Evolutionary conservation across 495 filamentous ascomycete genomes (phyloP).

Genomic region (Aspergillus nidulans): DNA sequence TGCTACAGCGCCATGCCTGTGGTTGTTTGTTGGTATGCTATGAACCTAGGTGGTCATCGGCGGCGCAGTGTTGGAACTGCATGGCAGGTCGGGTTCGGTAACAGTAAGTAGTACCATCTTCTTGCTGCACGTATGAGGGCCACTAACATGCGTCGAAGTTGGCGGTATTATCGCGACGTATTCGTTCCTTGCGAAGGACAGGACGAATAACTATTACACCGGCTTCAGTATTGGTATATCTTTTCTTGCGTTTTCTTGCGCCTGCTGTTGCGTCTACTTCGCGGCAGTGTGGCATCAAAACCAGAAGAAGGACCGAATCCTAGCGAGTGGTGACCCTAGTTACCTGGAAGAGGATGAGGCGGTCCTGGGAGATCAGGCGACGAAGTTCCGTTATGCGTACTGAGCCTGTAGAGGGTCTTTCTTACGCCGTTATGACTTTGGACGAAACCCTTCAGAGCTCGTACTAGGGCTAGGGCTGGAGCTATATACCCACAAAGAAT

Average conservation of each 20-base stretch:
- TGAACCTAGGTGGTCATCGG: conserved; percentile 87
- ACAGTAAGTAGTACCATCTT: conserved; percentile 44
- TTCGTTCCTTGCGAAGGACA: conserved; percentile 69
- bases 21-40: conserved; percentile 88
- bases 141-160: conserved; percentile 20
- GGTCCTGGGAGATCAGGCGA: conserved; percentile 36
- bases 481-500: conserved; percentile 1
- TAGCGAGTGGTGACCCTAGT: conserved; percentile 18
- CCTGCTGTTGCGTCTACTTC: conserved; percentile 59
- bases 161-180: conserved; percentile 91
- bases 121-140: conserved; percentile 41
- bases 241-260: conserved; percentile 64
- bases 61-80: conserved; percentile 76
- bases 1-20: conserved; percentile 74
- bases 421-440: neutral
- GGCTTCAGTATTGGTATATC: conserved; percentile 77
- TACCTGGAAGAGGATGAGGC: conserved; percentile 29
- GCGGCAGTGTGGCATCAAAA: conserved; percentile 61
- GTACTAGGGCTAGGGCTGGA: conserved; percentile 11
- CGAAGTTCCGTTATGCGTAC: conserved; percentile 39
- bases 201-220: conserved; percentile 54
- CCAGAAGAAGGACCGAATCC: conserved; percentile 46
- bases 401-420: conserved; percentile 10
- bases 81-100: conserved; percentile 92
- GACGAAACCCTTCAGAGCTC: neutral